Conservation (phyloP, 192 early-diverging fungal genomes). For the Coemansia sp. region DNA sequence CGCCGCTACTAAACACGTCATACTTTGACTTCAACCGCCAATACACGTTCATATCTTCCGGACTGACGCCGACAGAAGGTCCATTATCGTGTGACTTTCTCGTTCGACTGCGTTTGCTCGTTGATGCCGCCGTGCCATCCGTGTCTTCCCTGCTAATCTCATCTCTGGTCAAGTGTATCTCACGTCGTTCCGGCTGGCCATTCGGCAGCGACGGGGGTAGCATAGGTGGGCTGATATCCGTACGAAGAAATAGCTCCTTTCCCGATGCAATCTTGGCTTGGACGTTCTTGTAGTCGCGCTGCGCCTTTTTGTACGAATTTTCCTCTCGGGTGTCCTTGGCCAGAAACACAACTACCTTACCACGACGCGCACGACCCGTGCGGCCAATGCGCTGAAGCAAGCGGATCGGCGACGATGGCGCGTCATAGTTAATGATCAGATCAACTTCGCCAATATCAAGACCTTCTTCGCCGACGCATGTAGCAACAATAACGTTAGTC, state of each 20-base stretch:
- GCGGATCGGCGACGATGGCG: conserved; percentile 49
- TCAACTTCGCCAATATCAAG: conserved; percentile 96
- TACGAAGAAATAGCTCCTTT: conserved; percentile 27
- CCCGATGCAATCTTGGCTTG: conserved; percentile 44
- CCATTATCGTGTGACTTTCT: conserved; percentile 1
- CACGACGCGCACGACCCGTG: conserved; percentile 48
- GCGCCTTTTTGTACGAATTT: conserved; percentile 47
- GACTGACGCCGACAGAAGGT: conserved; percentile 16
- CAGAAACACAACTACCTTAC: conserved; percentile 48
- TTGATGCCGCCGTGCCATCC: background rate
- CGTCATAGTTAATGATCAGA: conserved; percentile 87
- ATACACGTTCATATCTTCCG: conserved; percentile 20
- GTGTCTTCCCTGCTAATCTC: conserved; percentile 13
- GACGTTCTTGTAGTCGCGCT: conserved; percentile 51
- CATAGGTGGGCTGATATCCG: conserved; percentile 50
- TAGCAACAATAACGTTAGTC: conserved; percentile 85
- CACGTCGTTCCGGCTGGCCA: conserved; percentile 20
- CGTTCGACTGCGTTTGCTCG: conserved; percentile 3
- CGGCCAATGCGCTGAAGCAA: conserved; percentile 53
- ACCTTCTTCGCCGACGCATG: conserved; percentile 93
- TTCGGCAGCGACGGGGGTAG: conserved; percentile 31
- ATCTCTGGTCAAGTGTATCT: conserved; percentile 30
- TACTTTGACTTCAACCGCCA: conserved; percentile 32
- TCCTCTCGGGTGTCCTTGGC: conserved; percentile 51
- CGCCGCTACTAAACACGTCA: background rate